A percentile compares a stretch with the other conserved stretches of the same genome.
phyloP scores from a whole-genome alignment of 805 yeast genomes.

The Kluyveromyces starmeri region DNA sequence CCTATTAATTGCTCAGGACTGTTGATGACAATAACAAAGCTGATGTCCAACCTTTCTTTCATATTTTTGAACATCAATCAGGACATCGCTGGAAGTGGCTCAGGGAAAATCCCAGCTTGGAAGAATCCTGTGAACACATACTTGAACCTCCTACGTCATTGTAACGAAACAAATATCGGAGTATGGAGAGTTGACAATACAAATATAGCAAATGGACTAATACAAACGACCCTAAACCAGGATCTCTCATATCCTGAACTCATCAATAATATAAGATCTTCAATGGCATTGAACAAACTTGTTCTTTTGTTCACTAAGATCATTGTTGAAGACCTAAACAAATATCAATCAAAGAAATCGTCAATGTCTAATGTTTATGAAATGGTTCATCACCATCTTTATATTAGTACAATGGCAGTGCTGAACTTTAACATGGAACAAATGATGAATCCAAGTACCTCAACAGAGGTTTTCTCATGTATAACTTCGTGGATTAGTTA shows the following conservation, averaged over 20 bases:
- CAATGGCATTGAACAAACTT: conserved; percentile 18
- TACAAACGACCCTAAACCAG: conserved; percentile 12
- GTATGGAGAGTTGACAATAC: conserved; percentile 14
- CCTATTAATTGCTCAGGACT: conserved; percentile 10
- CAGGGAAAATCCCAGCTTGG: conserved; percentile 16
- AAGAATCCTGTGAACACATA: conserved; percentile 27
- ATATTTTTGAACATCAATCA: conserved; percentile 24
- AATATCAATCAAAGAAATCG: conserved; percentile 22
- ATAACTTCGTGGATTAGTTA: conserved; percentile 27
- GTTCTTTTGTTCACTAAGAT: conserved; percentile 24
- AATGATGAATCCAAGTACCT: conserved; percentile 1
- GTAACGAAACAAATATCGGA: conserved; percentile 6
- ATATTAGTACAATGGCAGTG: conserved; percentile 26
- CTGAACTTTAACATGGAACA: conserved; percentile 20
- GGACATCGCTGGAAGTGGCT: conserved; percentile 6
- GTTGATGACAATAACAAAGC: conserved; percentile 22
- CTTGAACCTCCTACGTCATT: conserved; percentile 12
- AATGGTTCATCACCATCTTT: conserved; percentile 26
- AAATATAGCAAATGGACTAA: conserved; percentile 6
- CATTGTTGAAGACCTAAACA: conserved; percentile 28
- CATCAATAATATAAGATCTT: conserved; percentile 16
- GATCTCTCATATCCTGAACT: conserved; percentile 19
- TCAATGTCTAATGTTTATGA: conserved; percentile 22
- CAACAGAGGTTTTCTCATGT: conserved; percentile 16
- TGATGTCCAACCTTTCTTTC: conserved; percentile 29